A percentile compares a stretch with the other conserved stretches of the same genome.
Evolutionary conservation across 768 basidiomycete genomes (phyloP).

Genomic region (Dentipellis fragilis): DNA sequence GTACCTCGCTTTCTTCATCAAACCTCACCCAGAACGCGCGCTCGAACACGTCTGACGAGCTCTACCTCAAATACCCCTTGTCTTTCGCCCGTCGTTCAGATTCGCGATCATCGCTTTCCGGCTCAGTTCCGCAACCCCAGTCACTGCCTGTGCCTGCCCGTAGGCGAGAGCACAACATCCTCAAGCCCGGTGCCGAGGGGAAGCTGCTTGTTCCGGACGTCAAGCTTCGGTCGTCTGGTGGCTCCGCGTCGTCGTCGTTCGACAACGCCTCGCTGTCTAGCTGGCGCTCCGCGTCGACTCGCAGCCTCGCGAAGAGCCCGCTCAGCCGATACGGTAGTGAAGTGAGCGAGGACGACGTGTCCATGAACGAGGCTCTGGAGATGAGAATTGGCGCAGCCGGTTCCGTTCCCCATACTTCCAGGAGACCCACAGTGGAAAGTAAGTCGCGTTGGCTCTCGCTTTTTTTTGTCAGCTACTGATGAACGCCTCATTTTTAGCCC

Average conservation of each 20-base stretch:
- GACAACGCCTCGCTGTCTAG: constrained; percentile 15
- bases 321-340: constrained; percentile 32
- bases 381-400: constrained; percentile 18
- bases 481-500: constrained; percentile 28
- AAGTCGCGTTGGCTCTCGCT: constrained; percentile 15
- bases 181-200: constrained; percentile 54
- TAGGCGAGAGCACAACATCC: constrained; percentile 41
- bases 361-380: constrained; percentile 17
- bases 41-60: constrained; percentile 27
- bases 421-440: constrained; percentile 45
- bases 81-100: constrained; percentile 48
- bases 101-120: constrained; percentile 31
- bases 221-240: constrained; percentile 27
- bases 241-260: constrained; percentile 12
- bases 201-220: constrained; percentile 48
- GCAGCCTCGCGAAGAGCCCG: constrained; percentile 25
- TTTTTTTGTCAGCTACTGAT: constrained; percentile 3
- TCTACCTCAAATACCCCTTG: constrained; percentile 45
- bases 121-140: constrained; percentile 22
- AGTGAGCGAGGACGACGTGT: constrained; percentile 23
- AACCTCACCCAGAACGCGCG: constrained; percentile 18
- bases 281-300: constrained; percentile 12
- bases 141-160: constrained; percentile 23
- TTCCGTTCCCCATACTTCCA: constrained; percentile 20
- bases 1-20: constrained; percentile 11